Evolutionary conservation across 257 asterid species (phyloP), one percentile per base, ranked within the genome.

Genomic region (Rhazya stricta): DNA sequence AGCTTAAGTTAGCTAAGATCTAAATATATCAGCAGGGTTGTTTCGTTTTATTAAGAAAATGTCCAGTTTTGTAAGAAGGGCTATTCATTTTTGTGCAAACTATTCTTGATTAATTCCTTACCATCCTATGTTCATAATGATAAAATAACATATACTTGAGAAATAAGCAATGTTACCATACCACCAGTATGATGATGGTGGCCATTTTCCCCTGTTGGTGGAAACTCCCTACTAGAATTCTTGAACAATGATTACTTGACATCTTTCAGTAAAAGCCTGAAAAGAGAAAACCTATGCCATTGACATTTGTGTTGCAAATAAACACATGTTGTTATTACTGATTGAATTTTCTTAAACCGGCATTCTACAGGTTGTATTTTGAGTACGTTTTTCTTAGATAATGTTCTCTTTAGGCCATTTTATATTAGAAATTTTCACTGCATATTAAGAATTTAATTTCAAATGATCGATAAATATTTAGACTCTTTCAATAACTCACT

Each of bases 1-100:
- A 46, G 39, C 30, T 23, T 36, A 76, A 83, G 36, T 70, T 69
- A 63, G 34, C 61, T 67, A 60, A 6, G 30, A 11, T 12, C 5
- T 12, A 65, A 6, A 9, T 37, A 46, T 30, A 15, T 45, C 21
- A 10, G 13, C 51, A 21, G 48, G 11, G 34, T 1, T 42, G 19
- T 45, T 51, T 30, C 61, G 21, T n/a, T 37, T 39, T 67, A 32
- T n/a, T 60, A 18, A 69, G 63, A 32, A 70, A 73, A 58, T 53
- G 25, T 46, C 62, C 53, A 32, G 8, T 77, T 69, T 16, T 39
- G 36, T 54, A 68, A 41, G 30, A 41, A 36, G 63, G 50, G 34
- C 18, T 10, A 12, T 12, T 27, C 11, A 23, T 60, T 39, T 15
- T 4, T 41, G 30, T 30, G 57, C 46, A 43, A 45, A 46, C 18